Evolutionary conservation across 306 rosid genomes (phyloP).

Genomic region (Castanea crenata): DNA sequence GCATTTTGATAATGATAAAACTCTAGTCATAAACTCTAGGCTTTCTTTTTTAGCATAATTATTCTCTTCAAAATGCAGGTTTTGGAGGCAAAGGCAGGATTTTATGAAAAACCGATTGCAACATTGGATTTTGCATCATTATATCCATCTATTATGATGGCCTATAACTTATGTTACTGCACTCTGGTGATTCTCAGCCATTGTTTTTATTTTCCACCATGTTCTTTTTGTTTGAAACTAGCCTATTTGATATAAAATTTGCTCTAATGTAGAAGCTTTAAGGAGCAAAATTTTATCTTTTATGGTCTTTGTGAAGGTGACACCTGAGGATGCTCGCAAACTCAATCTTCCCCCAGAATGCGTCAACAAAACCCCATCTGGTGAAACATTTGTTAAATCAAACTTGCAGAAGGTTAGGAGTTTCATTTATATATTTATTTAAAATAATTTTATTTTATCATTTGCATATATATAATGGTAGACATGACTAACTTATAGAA

Average conservation of each 20-base stretch:
- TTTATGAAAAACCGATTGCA: conserved; percentile 94
- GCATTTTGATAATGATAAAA: not conserved
- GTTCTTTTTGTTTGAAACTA: not conserved
- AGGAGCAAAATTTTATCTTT: conserved; percentile 7
- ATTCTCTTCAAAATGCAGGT: conserved; percentile 51
- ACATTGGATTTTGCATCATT: conserved; percentile 96
- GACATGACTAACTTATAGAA: conserved; percentile 12
- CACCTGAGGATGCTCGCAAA: conserved; percentile 68
- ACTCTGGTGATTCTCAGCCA: conserved; percentile 66
- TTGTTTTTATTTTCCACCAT: conserved; percentile 17
- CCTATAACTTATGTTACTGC: conserved; percentile 96
- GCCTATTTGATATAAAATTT: conserved; percentile 7
- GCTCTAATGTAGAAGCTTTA: not conserved
- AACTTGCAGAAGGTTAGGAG: conserved; percentile 70
- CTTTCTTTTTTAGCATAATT: not conserved
- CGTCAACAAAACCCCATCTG: conserved; percentile 90
- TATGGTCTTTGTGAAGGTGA: conserved; percentile 55
- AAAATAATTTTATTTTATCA: not conserved
- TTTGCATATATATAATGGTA: not conserved
- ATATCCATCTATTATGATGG: conserved; percentile 99
- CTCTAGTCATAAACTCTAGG: not conserved
- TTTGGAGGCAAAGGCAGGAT: conserved; percentile 91
- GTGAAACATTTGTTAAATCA: conserved; percentile 87
- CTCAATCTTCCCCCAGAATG: conserved; percentile 82
- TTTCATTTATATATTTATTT: too few relatives aligned